These are phyloP conservation scores for Suhomyces canberraensis DNA, from an alignment of 805 yeast genomes.

Conservation along the genomic window DNA sequence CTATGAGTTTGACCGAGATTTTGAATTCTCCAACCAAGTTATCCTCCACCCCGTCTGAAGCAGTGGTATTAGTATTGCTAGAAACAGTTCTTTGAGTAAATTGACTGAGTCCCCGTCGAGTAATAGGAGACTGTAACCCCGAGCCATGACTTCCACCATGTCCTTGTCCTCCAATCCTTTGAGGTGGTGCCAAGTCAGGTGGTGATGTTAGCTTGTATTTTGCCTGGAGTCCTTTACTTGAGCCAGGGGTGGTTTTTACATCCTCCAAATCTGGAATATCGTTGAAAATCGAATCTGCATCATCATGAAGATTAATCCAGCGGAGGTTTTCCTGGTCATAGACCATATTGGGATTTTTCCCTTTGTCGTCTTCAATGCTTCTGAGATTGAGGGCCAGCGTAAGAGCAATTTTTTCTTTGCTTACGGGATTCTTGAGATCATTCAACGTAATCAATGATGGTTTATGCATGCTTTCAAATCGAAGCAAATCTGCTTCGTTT, in stretches of 20 bases:
- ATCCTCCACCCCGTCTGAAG: constrained; percentile 9
- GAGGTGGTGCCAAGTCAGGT: constrained; percentile 3
- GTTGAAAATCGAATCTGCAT: constrained; percentile 43
- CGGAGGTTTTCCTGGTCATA: constrained; percentile 55
- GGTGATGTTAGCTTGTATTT: constrained; percentile 6
- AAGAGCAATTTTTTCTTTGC: background rate
- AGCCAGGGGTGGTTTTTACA: constrained; percentile 7
- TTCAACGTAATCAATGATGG: constrained; percentile 37
- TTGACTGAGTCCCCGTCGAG: constrained; percentile 30
- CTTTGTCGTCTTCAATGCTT: background rate
- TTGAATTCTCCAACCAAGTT: constrained; percentile 23
- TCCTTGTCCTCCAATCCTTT: background rate
- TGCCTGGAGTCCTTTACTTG: background rate
- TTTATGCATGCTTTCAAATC: constrained; percentile 44
- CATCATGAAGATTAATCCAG: constrained; percentile 51
- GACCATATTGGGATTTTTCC: constrained; percentile 46
- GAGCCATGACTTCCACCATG: background rate
- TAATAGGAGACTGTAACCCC: constrained; percentile 8
- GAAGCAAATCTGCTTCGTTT: constrained; percentile 53
- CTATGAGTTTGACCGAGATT: constrained; percentile 25
- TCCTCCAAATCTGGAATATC: constrained; percentile 46
- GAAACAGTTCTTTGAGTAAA: constrained; percentile 38
- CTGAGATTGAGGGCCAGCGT: background rate
- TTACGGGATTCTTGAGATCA: constrained; percentile 16
- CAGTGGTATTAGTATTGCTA: constrained; percentile 19